A percentile compares a stretch with the other conserved stretches of the same genome.
These are phyloP conservation scores for Candida ortonii DNA, from an alignment of 805 yeast genomes.

Conservation along the genomic window DNA sequence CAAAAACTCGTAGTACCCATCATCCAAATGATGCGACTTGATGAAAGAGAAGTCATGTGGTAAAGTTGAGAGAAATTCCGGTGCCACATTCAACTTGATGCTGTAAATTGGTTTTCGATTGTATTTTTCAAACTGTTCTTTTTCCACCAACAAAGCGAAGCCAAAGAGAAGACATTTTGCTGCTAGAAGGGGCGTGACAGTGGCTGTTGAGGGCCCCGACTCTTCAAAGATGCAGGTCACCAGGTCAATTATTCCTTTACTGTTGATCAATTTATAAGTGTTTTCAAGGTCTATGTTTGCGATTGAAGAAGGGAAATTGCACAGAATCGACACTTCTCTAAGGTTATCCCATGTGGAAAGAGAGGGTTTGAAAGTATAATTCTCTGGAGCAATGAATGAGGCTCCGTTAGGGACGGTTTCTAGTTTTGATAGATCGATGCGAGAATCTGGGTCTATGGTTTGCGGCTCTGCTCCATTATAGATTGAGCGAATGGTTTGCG, in stretches of 20 bases:
- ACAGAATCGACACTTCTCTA: constrained; percentile 9
- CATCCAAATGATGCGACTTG: constrained; percentile 20
- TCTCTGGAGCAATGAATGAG: too few relatives aligned
- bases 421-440: too few relatives aligned
- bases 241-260: constrained; percentile 10
- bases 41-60: constrained; percentile 14
- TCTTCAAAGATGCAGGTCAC: constrained; percentile 9
- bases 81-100: constrained; percentile 10
- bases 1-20: constrained; percentile 18
- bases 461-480: too few relatives aligned
- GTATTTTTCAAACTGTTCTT: constrained; percentile 14
- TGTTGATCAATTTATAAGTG: constrained; percentile 16
- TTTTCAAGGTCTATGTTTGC: constrained; percentile 9
- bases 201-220: constrained; percentile 5
- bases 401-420: too few relatives aligned
- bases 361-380: constrained; percentile 4
- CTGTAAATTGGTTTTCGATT: constrained; percentile 16
- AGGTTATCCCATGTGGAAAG: constrained; percentile 13
- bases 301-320: constrained; percentile 11
- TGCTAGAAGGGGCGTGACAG: constrained; percentile 7
- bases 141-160: constrained; percentile 15
- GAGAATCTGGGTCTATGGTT: too few relatives aligned
- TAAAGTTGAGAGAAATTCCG: constrained; percentile 8
- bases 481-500: constrained; percentile 16
- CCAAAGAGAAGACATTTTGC: constrained; percentile 20